These are phyloP conservation scores for Podaxis sp. DNA, from an alignment of 768 basidiomycete genomes.

Conservation along the genomic window DNA sequence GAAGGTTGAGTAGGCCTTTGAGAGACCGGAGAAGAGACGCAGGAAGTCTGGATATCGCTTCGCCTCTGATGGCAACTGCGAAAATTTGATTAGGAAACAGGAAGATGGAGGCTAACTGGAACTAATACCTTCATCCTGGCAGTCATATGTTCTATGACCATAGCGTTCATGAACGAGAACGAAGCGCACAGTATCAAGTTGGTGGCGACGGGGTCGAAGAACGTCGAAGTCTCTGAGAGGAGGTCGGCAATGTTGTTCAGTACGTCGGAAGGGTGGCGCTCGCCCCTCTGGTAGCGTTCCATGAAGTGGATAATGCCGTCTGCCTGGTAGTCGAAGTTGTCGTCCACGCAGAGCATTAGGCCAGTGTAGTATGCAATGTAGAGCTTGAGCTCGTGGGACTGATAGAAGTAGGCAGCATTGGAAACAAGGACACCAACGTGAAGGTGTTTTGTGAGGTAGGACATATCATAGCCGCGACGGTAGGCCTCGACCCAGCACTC, in stretches of 20 bases:
- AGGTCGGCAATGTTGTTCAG: conserved; percentile 13
- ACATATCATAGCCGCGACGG: conserved; percentile 14
- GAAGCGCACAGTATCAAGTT: conserved; percentile 14
- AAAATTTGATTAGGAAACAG: background rate
- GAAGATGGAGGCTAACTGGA: background rate
- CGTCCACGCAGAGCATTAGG: conserved; percentile 14
- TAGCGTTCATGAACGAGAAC: conserved; percentile 16
- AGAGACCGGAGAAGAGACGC: conserved; percentile 17
- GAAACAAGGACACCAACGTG: conserved; percentile 14
- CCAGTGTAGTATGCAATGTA: conserved; percentile 17
- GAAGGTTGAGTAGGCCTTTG: conserved; percentile 15
- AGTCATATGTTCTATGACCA: conserved; percentile 13
- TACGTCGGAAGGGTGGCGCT: conserved; percentile 12
- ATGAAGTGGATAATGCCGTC: conserved; percentile 14
- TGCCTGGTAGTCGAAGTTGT: conserved; percentile 11
- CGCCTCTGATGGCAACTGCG: conserved; percentile 12
- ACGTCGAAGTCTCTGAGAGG: conserved; percentile 8
- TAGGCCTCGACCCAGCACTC: conserved; percentile 16
- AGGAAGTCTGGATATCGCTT: conserved; percentile 14
- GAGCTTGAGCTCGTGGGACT: conserved; percentile 12
- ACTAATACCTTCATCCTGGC: conserved; percentile 2
- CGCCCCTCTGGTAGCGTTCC: conserved; percentile 13
- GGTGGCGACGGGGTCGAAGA: conserved; percentile 13
- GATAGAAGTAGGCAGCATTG: conserved; percentile 15
- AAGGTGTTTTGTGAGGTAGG: conserved; percentile 11